Conservation (phyloP, 192 early-diverging fungal genomes). For the Chytriomyces sp. region DNA sequence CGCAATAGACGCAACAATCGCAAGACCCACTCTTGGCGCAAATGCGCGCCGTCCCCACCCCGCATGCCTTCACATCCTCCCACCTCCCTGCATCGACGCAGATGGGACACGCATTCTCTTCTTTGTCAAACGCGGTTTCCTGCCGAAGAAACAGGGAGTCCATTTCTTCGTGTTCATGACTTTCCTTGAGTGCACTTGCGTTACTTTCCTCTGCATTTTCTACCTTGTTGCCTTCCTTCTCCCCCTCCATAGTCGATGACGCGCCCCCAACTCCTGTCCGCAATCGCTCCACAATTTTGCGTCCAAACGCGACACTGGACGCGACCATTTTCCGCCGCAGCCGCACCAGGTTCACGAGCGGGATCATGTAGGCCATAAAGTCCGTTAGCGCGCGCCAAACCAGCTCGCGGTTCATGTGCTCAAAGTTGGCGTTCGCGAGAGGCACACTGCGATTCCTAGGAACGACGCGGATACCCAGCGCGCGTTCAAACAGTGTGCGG, state of each 20-base stretch:
- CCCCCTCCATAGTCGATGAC: too few relatives aligned
- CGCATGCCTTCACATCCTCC: neutral
- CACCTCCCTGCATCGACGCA: constrained; percentile 23
- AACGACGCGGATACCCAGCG: neutral
- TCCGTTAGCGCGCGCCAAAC: constrained; percentile 26
- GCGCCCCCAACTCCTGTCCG: too few relatives aligned
- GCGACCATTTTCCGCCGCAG: neutral
- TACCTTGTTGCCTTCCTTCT: too few relatives aligned
- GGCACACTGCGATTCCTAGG: neutral
- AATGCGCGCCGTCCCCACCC: constrained; percentile 10
- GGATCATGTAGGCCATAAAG: constrained; percentile 16
- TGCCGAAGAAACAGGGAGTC: neutral
- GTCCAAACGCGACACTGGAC: neutral
- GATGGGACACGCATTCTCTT: constrained; percentile 1
- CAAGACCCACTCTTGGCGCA: neutral
- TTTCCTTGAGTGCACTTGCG: too few relatives aligned
- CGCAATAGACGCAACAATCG: constrained; percentile 17
- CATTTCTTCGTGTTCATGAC: neutral
- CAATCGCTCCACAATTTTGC: neutral
- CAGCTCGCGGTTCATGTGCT: constrained; percentile 25
- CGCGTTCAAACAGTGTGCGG: constrained; percentile 20
- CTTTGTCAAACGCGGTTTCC: neutral
- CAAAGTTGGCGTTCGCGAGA: constrained; percentile 16
- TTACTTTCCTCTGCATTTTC: too few relatives aligned
- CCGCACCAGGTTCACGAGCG: constrained; percentile 14